Evolutionary conservation across 2,329 filamentous ascomycete species (phyloP), one percentile per base, ranked within the genome.

Genomic region (Aureobasidium pullulans): DNA sequence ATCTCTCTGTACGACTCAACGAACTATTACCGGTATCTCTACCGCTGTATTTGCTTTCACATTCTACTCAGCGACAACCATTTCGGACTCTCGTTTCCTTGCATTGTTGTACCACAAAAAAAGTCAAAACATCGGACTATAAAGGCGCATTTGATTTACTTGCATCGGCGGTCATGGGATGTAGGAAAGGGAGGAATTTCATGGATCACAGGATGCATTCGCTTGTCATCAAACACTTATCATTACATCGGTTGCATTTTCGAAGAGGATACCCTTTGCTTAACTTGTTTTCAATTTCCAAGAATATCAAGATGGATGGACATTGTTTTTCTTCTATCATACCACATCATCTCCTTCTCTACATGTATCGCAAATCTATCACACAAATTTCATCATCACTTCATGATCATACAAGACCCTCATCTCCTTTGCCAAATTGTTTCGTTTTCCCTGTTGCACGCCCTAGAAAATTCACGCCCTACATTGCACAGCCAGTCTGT

Each of bases 241-340:
- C 53, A 39, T 57, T n/a, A 57, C 19, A 46, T 37, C 28, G 43
- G 43, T 49, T 40, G 54, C 54, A 58, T 58, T 42, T 57, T 47
- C 6, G 19, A n/a, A 58, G 54, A 58, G 54, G 54, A 58, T 58
- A 58, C 54, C 54, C 54, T 40, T 49, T 58, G 54, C 36, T 58
- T 58, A 31, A 32, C 23, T 6, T 15, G 9, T 44, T 29, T 57
- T 13, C 29, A 36, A 7, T 23, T 28, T 34, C 44, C 42, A 46
- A 46, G 44, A 48, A 43, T 34, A 49, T 43, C 28, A 16, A 54
- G 23, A 7, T n/a, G 29, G 48, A 36, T 16, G 34, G 48, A 52
- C 19, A 40, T 37, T 52, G 16, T 52, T 37, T 37, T 36, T 36
- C 34, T 36, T 37, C 5, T 23, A 31, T 28, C 10, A 31, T 31